Evolutionary conservation across 148 eudicot species (phyloP).

Genomic region (Vaccinium vitisidaea): DNA sequence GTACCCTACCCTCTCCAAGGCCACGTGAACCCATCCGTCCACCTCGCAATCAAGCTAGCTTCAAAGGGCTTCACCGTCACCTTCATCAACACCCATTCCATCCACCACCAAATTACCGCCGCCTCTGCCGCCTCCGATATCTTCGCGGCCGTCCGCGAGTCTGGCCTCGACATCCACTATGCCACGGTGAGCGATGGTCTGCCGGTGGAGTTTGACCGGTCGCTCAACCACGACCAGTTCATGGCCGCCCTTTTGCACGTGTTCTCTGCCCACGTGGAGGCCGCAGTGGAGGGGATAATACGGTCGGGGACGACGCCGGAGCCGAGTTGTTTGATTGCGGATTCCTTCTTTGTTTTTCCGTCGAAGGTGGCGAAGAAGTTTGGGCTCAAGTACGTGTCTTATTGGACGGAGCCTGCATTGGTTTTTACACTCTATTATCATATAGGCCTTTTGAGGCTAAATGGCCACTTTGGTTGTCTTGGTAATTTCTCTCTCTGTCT

Average conservation of each 20-base stretch:
- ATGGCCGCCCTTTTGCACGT: constrained; percentile 47
- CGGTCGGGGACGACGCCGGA: background rate
- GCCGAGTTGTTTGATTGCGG: constrained; percentile 53
- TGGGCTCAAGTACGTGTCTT: constrained; percentile 49
- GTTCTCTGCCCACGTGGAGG: constrained; percentile 45
- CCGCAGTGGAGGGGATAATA: constrained; percentile 29
- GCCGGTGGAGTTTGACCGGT: constrained; percentile 37
- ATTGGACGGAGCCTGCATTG: constrained; percentile 79
- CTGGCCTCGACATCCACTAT: constrained; percentile 56
- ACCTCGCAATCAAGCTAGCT: constrained; percentile 63
- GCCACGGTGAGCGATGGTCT: constrained; percentile 49
- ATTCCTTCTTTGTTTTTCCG: constrained; percentile 70
- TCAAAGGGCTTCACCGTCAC: constrained; percentile 63
- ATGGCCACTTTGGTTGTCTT: constrained; percentile 58
- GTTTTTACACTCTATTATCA: constrained; percentile 63
- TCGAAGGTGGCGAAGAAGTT: constrained; percentile 48
- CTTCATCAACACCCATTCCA: constrained; percentile 56
- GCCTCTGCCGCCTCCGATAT: constrained; percentile 22
- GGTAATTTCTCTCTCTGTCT: constrained; percentile 31
- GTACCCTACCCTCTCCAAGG: constrained; percentile 57
- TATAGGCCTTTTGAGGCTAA: constrained; percentile 43
- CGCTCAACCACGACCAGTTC: constrained; percentile 43
- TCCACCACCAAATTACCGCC: constrained; percentile 45
- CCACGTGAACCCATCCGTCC: constrained; percentile 52
- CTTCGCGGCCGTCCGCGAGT: constrained; percentile 33